phyloP scores from a whole-genome alignment of 768 basidiomycete genomes.

The Suillus tomentosus region DNA sequence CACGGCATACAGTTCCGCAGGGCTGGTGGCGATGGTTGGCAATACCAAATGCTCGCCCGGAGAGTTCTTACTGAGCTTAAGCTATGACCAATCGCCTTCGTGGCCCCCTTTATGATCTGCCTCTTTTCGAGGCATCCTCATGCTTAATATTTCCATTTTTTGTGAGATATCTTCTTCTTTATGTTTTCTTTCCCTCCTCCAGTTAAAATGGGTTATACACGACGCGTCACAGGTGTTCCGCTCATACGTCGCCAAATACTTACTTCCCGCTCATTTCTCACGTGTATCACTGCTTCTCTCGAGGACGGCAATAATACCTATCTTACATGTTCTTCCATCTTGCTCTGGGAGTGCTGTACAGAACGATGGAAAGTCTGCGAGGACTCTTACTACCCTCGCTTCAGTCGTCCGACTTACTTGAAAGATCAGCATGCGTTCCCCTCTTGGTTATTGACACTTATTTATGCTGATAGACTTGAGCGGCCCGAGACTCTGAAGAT shows the following conservation, averaged over 20 bases:
- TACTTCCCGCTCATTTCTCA: slow-evolving; percentile 14
- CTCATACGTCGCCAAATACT: slow-evolving; percentile 7
- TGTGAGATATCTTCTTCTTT: slow-evolving; percentile 24
- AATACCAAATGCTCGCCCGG: slow-evolving; percentile 94
- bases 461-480: neutral
- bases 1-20: slow-evolving; percentile 96
- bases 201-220: slow-evolving; percentile 11
- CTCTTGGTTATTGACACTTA: too few species aligned
- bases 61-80: slow-evolving; percentile 87
- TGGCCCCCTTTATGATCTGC: slow-evolving; percentile 3
- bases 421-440: neutral
- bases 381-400: neutral
- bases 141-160: slow-evolving; percentile 18
- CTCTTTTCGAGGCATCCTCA: slow-evolving; percentile 14
- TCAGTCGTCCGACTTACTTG: neutral
- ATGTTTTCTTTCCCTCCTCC: slow-evolving; percentile 5
- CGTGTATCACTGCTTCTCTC: slow-evolving; percentile 15
- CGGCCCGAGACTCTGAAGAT: neutral
- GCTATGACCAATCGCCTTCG: slow-evolving; percentile 47
- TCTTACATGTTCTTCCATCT: slow-evolving; percentile 3
- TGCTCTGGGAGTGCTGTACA: slow-evolving; percentile 1
- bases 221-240: slow-evolving; percentile 9
- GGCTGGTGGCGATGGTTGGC: slow-evolving; percentile 90
- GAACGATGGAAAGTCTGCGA: neutral
- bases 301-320: slow-evolving; percentile 19